These are phyloP conservation scores for Gastrodia elata DNA, from an alignment of 106 monocot genomes.

Conservation along the genomic window DNA sequence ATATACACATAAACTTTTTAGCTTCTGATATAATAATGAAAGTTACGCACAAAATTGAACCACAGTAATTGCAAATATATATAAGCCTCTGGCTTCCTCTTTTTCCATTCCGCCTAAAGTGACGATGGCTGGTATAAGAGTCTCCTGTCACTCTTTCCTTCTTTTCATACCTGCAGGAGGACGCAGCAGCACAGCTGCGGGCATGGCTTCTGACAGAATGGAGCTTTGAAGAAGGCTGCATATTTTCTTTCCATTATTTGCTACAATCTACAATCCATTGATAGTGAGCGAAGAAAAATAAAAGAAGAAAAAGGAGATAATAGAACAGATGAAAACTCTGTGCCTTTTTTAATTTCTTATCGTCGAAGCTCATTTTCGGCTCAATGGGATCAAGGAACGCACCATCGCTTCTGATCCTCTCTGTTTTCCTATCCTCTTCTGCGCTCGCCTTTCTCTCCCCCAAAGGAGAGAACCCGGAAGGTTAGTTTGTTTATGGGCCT, in stretches of 20 bases:
- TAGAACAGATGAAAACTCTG: background rate
- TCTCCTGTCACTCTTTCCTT: constrained; percentile 17
- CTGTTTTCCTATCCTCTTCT: constrained; percentile 34
- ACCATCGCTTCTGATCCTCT: constrained; percentile 7
- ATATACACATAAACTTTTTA: too few relatives aligned
- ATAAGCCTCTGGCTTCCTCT: too few relatives aligned
- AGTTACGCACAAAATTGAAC: too few relatives aligned
- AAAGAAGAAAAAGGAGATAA: background rate
- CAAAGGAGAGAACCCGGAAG: constrained; percentile 82
- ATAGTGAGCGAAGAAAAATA: background rate
- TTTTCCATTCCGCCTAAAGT: constrained; percentile 10
- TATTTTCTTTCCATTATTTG: constrained; percentile 9
- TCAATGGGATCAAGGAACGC: constrained; percentile 20
- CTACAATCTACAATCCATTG: constrained; percentile 6
- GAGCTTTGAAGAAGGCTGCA: constrained; percentile 10
- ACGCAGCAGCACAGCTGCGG: constrained; percentile 5
- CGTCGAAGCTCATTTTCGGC: background rate
- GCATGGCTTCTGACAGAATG: constrained; percentile 21
- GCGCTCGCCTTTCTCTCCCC: constrained; percentile 50
- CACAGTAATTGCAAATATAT: too few relatives aligned
- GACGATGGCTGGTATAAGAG: constrained; percentile 34
- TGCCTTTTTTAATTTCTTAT: background rate
- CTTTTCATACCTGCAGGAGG: constrained; percentile 15
- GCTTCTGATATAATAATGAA: too few relatives aligned
- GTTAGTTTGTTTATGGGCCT: constrained; percentile 19